Percentiles rank a stretch among this genome's conserved stretches.
Evolutionary conservation across 2,329 filamentous ascomycete genomes (phyloP).

Genomic region (Claviceps africana): DNA sequence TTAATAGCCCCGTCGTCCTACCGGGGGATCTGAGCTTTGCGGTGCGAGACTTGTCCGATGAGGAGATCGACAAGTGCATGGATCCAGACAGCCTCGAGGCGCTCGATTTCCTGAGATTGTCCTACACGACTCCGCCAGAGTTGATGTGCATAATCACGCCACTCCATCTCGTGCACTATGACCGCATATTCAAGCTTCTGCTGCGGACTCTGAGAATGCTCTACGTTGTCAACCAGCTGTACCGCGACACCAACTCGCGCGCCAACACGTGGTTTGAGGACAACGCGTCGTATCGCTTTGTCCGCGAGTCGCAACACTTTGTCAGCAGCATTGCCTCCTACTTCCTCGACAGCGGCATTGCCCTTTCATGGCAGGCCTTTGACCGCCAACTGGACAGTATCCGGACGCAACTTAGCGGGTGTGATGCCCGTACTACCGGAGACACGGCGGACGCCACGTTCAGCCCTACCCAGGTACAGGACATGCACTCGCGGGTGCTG

Average conservation of each 20-base stretch:
- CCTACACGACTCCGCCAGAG: slow-evolving; percentile 64
- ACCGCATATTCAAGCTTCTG: slow-evolving; percentile 68
- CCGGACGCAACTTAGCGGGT: slow-evolving; percentile 38
- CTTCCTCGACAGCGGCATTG: slow-evolving; percentile 66
- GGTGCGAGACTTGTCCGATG: slow-evolving; percentile 63
- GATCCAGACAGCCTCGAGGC: slow-evolving; percentile 73
- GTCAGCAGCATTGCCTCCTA: slow-evolving; percentile 59
- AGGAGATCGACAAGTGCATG: slow-evolving; percentile 72
- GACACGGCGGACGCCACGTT: slow-evolving; percentile 10
- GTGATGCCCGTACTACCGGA: slow-evolving; percentile 22
- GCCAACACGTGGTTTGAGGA: slow-evolving; percentile 21
- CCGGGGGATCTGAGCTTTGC: slow-evolving; percentile 68
- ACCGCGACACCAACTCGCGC: slow-evolving; percentile 37
- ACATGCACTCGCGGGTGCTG: slow-evolving; percentile 57
- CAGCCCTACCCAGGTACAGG: slow-evolving; percentile 53
- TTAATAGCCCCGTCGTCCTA: slow-evolving; percentile 29
- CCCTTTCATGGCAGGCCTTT: slow-evolving; percentile 58
- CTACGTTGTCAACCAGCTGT: slow-evolving; percentile 55
- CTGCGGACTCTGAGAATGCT: slow-evolving; percentile 67
- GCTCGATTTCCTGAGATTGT: slow-evolving; percentile 80
- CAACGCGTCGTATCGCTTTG: slow-evolving; percentile 42
- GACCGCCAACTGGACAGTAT: slow-evolving; percentile 50
- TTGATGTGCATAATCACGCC: slow-evolving; percentile 62
- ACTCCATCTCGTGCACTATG: slow-evolving; percentile 61
- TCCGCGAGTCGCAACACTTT: slow-evolving; percentile 68